Evolutionary conservation across 768 basidiomycete species (phyloP).

Genomic region (Trametes sanguinea): DNA sequence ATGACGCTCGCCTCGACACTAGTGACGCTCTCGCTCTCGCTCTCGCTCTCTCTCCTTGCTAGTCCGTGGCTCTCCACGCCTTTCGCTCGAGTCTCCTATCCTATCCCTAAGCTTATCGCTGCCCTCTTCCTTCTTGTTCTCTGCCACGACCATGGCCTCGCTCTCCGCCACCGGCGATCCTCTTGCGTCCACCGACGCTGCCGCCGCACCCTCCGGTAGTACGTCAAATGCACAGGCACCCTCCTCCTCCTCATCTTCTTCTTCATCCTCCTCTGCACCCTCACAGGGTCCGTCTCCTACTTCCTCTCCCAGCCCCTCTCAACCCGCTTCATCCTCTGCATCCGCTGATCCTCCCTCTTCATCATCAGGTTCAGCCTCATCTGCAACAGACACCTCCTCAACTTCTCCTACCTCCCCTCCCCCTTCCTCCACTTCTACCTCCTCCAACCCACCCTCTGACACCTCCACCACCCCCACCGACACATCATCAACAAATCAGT

Average conservation of each 20-base stretch:
- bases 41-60: background rate
- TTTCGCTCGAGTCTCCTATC: background rate
- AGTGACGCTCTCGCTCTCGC: slow-evolving; percentile 9
- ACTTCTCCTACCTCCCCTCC: slow-evolving; percentile 7
- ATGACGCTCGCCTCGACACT: no score
- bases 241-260: background rate
- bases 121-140: background rate
- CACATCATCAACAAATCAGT: background rate
- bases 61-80: background rate
- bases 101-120: background rate
- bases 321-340: background rate
- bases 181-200: background rate
- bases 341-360: slow-evolving; percentile 5
- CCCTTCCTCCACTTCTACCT: background rate
- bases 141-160: slow-evolving; percentile 20
- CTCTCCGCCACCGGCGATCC: background rate
- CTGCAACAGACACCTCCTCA: slow-evolving; percentile 13
- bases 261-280: background rate
- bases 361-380: slow-evolving; percentile 12
- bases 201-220: slow-evolving; percentile 7
- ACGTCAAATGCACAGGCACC: slow-evolving; percentile 6
- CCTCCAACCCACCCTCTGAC: background rate
- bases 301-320: background rate
- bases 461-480: slow-evolving; percentile 5
- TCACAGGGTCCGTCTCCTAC: background rate